A percentile compares a stretch with the other conserved stretches of the same genome.
Conservation (phyloP, 345 rosid genomes). For the Gossypium raimondii region DNA sequence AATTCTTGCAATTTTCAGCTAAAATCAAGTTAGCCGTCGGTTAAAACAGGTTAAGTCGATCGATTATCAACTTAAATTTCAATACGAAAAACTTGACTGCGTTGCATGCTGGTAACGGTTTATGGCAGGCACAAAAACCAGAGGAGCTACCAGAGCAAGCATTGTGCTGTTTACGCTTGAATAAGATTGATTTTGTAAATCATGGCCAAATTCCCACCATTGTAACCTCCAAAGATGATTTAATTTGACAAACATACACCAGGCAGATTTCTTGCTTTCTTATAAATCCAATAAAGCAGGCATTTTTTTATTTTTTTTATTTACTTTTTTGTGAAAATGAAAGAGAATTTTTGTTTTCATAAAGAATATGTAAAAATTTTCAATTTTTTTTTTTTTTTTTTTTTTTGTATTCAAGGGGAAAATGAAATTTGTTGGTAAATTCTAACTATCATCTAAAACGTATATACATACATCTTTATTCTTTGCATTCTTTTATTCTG, state of each 20-base stretch:
- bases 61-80: not conserved
- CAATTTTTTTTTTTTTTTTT: not conserved
- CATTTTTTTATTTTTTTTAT: not conserved
- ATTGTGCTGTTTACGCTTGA: slow-evolving; percentile 75
- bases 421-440: slow-evolving; percentile 10
- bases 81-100: not conserved
- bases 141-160: slow-evolving; percentile 89
- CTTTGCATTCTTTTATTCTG: not conserved
- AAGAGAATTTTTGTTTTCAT: not conserved
- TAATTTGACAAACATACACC: not conserved
- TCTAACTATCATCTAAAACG: not conserved
- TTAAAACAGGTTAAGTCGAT: too few species aligned
- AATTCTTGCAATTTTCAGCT: not conserved
- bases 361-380: not conserved
- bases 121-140: slow-evolving; percentile 74
- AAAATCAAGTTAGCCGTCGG: too few species aligned
- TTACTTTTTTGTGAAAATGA: not conserved
- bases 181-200: slow-evolving; percentile 79
- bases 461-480: not conserved
- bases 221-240: slow-evolving; percentile 41
- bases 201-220: slow-evolving; percentile 77
- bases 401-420: not conserved
- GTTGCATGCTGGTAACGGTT: not conserved
- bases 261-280: not conserved
- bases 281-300: not conserved